Evolutionary conservation across 352 stramenopile species (phyloP).

Genomic region (Thraustochytrium striatum): DNA sequence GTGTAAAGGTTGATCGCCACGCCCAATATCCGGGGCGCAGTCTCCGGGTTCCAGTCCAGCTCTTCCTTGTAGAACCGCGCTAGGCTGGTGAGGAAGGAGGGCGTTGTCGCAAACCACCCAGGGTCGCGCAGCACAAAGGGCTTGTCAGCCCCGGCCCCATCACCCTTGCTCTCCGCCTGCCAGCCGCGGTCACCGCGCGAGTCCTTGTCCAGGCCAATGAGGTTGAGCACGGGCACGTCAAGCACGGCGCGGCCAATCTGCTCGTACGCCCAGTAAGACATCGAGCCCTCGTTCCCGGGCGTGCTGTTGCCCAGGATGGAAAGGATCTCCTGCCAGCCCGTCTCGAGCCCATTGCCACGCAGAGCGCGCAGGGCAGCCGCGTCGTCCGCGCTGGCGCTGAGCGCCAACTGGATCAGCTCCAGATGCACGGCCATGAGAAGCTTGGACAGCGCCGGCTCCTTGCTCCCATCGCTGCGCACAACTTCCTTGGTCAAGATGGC

Average conservation of each 20-base stretch:
- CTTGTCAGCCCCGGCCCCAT: too few relatives aligned
- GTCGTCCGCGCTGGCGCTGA: neutral
- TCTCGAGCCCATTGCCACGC: too few relatives aligned
- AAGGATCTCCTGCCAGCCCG: too few relatives aligned
- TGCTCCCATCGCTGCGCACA: neutral
- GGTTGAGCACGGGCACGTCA: constrained; percentile 4
- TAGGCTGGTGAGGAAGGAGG: constrained; percentile 15
- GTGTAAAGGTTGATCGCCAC: constrained; percentile 38
- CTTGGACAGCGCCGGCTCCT: neutral
- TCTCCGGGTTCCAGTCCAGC: neutral
- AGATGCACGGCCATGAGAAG: constrained; percentile 16
- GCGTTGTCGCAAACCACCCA: constrained; percentile 4
- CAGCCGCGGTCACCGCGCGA: neutral
- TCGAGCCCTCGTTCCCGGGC: constrained; percentile 1
- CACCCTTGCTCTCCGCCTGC: neutral
- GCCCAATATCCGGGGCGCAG: constrained; percentile 1
- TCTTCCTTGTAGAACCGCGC: constrained; percentile 7
- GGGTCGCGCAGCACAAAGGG: neutral
- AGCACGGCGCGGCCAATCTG: constrained; percentile 29
- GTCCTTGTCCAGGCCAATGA: constrained; percentile 15
- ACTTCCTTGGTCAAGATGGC: constrained; percentile 1
- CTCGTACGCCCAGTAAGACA: constrained; percentile 25
- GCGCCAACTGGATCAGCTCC: neutral
- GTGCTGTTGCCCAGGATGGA: neutral
- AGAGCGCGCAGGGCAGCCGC: neutral